Base-by-base conservation (phyloP, 2,329 filamentous ascomycete genomes). In the Fusarium nelsonii region DNA sequence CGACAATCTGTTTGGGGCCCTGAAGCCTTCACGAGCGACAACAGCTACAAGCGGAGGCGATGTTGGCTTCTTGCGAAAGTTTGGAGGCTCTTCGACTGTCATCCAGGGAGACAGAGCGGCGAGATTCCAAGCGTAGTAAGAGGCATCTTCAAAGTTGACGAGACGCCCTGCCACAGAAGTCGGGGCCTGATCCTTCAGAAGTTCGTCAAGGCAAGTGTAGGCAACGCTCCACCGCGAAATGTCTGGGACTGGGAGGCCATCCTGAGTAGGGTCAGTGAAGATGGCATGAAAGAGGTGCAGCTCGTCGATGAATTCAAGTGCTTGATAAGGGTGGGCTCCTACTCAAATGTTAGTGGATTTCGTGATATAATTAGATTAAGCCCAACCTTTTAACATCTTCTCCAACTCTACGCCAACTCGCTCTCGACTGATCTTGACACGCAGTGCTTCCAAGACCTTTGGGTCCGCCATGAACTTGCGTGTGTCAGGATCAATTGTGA, bases 341-440 rank as follows among this genome's bases (percentile, higher is more conserved):
- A 15, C 26, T 85, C 44, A 39, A 23, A 10, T 15, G n/a, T 69
- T 37, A 68, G 60, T 53, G 36, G 18, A 15, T 33, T 10, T 6
- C 30, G 8, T 11, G 10, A 23, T 23, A 33, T 36, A 7, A 12
- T 14, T 33, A 11, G 18, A 15, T 23, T 26, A 18, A 9, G 34
- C 26, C 28, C 30, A 62, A 87, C 92, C 91, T 79, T 88, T 91
- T 18, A 98, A 83, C 90, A 97, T 97, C 84, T 98, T 98, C 75
- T 95, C 92, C 5, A 97, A 74, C 77, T 99, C 96, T 6, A 91
- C 87, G 1, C 93, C 93, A 3, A 99, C 90, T 59, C 96, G 86
- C 79, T 99, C 96, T 56, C 94, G 89, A 74, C 92, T 97, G 71
- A 99, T 98, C 78, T 99, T 99, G 32, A 91, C 79, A 50, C 87